Conservation (phyloP, 228 moss, liverwort and hornwort genomes). For the Sphagnum magellanicum region DNA sequence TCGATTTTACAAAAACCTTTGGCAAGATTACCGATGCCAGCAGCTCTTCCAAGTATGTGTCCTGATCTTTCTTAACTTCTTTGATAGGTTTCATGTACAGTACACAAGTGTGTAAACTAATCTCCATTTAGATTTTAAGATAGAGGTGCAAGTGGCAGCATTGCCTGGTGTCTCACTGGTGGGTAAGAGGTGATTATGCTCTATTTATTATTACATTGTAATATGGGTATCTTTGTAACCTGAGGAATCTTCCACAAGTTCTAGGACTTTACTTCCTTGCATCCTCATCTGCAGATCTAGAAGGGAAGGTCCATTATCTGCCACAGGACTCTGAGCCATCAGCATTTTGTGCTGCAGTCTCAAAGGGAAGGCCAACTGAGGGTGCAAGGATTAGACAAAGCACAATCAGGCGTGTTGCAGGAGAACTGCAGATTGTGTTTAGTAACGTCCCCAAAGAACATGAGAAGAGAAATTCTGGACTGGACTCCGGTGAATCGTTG, state of each 20-base stretch:
- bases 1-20: slow-evolving; percentile 61
- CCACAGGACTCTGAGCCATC: not conserved
- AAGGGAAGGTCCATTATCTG: not conserved
- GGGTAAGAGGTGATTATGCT: no score
- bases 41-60: no score
- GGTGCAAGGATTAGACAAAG: no score
- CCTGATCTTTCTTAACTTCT: no score
- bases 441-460: not conserved
- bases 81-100: no score
- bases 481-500: not conserved
- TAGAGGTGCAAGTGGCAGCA: no score
- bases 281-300: not conserved
- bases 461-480: not conserved
- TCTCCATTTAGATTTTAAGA: no score
- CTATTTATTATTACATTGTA: no score
- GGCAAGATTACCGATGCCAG: no score
- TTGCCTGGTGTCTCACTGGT: no score
- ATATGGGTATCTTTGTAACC: not conserved
- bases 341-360: not conserved
- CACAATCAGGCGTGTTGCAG: slow-evolving; percentile 2
- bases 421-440: not conserved
- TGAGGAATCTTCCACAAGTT: not conserved
- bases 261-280: not conserved
- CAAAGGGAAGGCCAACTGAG: no score
- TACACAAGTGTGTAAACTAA: no score